These are phyloP conservation scores for Ambrosia trifida DNA, from an alignment of 129 eudicot species.

Conservation along the genomic window DNA sequence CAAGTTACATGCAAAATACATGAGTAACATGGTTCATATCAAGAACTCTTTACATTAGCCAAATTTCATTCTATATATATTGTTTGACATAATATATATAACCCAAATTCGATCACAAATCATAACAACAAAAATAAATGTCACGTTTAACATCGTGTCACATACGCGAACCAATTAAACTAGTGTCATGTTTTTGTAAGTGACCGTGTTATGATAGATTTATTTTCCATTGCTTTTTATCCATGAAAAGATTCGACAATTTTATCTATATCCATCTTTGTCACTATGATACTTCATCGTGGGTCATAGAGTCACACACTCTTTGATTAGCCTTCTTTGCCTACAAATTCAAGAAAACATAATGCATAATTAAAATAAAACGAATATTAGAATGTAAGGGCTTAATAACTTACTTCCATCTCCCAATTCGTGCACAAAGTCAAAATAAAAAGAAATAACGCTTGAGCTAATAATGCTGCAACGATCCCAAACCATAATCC, in stretches of 20 bases:
- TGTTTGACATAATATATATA: too few species aligned
- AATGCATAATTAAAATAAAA: not conserved
- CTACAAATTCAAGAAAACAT: conserved; percentile 30
- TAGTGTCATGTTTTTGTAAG: not conserved
- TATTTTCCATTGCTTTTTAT: not conserved
- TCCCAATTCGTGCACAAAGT: conserved; percentile 67
- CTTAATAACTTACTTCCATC: conserved; percentile 45
- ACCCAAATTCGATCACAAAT: not conserved
- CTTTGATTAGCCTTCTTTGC: conserved; percentile 61
- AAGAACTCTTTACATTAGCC: too few species aligned
- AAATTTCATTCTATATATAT: too few species aligned
- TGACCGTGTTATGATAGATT: not conserved
- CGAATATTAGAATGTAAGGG: not conserved
- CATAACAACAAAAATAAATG: not conserved
- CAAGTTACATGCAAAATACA: too few species aligned
- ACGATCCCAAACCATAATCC: conserved; percentile 77
- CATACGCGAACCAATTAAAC: not conserved
- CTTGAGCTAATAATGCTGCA: conserved; percentile 60
- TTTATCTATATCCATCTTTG: conserved; percentile 13
- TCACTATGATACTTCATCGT: conserved; percentile 33
- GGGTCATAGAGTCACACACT: conserved; percentile 40
- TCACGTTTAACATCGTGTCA: not conserved
- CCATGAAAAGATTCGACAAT: not conserved
- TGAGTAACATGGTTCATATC: too few species aligned
- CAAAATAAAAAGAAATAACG: conserved; percentile 49